Evolutionary conservation across 1,284 basidiomycete species (phyloP).

Genomic region (Vanrija humicola): DNA sequence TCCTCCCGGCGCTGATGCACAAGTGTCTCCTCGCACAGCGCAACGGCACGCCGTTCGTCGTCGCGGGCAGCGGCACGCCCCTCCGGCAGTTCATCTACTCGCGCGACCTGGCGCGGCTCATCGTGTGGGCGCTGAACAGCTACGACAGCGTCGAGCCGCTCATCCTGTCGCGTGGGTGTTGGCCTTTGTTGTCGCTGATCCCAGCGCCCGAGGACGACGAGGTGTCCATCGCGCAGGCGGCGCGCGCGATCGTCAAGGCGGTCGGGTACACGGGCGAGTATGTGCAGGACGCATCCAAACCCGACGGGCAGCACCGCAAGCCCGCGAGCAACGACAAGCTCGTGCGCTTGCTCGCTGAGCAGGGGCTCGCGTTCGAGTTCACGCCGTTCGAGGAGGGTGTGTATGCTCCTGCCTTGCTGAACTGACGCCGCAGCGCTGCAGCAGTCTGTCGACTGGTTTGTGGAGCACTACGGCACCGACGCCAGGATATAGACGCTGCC

Average conservation of each 20-base stretch:
- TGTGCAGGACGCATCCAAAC: constrained; percentile 36
- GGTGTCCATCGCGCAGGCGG: constrained; percentile 78
- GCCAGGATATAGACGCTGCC: too few relatives aligned
- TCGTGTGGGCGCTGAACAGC: constrained; percentile 84
- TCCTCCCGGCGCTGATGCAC: constrained; percentile 84
- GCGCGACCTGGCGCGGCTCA: constrained; percentile 82
- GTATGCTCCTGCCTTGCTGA: constrained; percentile 14
- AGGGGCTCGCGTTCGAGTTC: constrained; percentile 59
- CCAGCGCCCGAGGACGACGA: constrained; percentile 66
- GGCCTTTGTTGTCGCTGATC: neutral
- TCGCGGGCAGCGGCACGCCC: constrained; percentile 80
- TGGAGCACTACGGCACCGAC: constrained; percentile 61
- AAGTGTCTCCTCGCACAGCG: constrained; percentile 83
- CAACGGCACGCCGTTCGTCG: constrained; percentile 72
- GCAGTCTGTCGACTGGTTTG: constrained; percentile 71
- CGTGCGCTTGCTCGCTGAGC: constrained; percentile 54
- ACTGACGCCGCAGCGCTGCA: constrained; percentile 57
- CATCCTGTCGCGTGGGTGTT: constrained; percentile 69
- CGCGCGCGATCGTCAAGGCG: constrained; percentile 75
- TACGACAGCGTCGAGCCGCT: constrained; percentile 84
- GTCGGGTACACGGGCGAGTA: constrained; percentile 58
- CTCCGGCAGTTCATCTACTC: constrained; percentile 91
- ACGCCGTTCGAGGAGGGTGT: constrained; percentile 75
- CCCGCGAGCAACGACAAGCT: constrained; percentile 88
- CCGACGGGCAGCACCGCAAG: constrained; percentile 88